phyloP scores from a whole-genome alignment of 2,329 filamentous ascomycete genomes.

The Didymella sp. region DNA sequence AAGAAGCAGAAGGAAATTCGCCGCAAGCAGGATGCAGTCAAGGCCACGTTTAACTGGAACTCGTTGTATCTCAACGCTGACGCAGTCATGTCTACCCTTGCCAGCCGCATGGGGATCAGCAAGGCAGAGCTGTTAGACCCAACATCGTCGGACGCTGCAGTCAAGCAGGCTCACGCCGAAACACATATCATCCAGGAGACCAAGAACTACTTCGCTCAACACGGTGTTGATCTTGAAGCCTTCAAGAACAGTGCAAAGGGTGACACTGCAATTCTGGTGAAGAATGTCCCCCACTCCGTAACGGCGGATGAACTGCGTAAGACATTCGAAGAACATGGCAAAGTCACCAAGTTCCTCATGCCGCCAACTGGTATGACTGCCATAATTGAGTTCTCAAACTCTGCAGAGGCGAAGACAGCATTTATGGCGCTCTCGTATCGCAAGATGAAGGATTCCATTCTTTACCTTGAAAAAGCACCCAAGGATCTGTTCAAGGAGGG shows the following conservation, averaged over 20 bases:
- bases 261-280: constrained; percentile 86
- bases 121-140: constrained; percentile 94
- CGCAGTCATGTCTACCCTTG: constrained; percentile 89
- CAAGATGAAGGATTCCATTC: constrained; percentile 85
- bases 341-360: constrained; percentile 83
- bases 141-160: constrained; percentile 91
- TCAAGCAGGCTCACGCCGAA: constrained; percentile 96
- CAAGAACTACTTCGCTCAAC: constrained; percentile 85
- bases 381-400: constrained; percentile 84
- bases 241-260: constrained; percentile 87
- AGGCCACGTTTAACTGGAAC: constrained; percentile 93
- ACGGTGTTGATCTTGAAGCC: constrained; percentile 89
- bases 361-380: constrained; percentile 92
- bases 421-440: constrained; percentile 87
- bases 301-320: constrained; percentile 78
- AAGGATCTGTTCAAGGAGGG: constrained; percentile 72
- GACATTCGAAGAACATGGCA: constrained; percentile 85
- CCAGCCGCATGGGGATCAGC: constrained; percentile 82
- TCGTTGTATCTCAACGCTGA: constrained; percentile 98
- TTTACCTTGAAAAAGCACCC: constrained; percentile 94
- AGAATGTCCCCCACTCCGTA: constrained; percentile 90
- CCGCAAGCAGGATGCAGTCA: constrained; percentile 79
- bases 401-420: constrained; percentile 80
- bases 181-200: constrained; percentile 96
- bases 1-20: constrained; percentile 94